phyloP scores from a whole-genome alignment of 164 flowering plant species.

The Taxillus chinensis region DNA sequence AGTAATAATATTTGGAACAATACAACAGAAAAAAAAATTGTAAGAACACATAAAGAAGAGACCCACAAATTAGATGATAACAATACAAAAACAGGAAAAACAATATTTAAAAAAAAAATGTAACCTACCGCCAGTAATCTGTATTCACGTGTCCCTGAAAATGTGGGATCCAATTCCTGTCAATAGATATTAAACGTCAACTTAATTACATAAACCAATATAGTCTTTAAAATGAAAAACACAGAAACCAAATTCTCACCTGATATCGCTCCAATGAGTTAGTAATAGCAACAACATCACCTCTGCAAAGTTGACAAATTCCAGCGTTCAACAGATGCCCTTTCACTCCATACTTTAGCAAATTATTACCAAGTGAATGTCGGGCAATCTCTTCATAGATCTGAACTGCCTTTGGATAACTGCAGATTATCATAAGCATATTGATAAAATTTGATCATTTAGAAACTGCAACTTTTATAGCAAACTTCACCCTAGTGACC shows the following conservation, averaged over 20 bases:
- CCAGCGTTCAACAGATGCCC: constrained; percentile 5
- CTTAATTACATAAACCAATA: background rate
- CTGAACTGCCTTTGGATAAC: constrained; percentile 3
- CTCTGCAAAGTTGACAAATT: constrained; percentile 3
- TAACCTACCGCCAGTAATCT: background rate
- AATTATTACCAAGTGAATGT: constrained; percentile 3
- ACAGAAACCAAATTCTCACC: constrained; percentile 1
- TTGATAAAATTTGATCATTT: background rate
- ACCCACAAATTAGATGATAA: background rate
- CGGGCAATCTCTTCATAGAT: constrained; percentile 3
- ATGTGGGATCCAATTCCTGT: constrained; percentile 3
- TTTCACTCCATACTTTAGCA: constrained; percentile 6
- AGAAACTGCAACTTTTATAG: background rate
- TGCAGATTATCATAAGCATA: background rate
- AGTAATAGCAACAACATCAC: constrained; percentile 6
- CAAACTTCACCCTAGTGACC: background rate
- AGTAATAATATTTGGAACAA: too few relatives aligned
- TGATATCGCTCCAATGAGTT: constrained; percentile 5
- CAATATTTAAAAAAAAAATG: background rate
- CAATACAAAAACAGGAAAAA: background rate
- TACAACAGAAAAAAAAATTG: too few relatives aligned
- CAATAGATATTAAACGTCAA: background rate
- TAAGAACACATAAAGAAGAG: too few relatives aligned
- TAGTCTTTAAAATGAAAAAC: background rate
- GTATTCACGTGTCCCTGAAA: constrained; percentile 6